phyloP scores from a whole-genome alignment of 2,329 filamentous ascomycete genomes.

The Dryadomyces quercus-mongolicae region DNA sequence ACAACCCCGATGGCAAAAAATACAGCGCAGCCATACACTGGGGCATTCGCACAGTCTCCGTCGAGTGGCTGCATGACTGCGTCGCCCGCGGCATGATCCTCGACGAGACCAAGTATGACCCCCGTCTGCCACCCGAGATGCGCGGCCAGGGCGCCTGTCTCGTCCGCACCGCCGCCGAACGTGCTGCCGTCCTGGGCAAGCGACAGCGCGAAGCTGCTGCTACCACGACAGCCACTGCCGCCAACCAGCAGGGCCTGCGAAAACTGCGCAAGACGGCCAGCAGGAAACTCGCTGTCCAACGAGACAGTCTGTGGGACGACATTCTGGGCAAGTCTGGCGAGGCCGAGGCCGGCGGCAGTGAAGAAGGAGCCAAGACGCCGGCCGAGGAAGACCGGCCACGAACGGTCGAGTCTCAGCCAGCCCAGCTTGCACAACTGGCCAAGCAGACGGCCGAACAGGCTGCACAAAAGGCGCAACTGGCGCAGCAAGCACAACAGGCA shows the following conservation, averaged over 20 bases:
- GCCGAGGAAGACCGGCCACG: too few species aligned
- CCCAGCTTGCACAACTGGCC: not conserved
- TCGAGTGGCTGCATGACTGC: conserved; percentile 79
- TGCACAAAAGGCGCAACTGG: too few species aligned
- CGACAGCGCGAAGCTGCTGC: conserved; percentile 35
- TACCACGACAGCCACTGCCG: conserved; percentile 15
- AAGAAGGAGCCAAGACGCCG: not conserved
- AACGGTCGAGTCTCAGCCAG: not conserved
- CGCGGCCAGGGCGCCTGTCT: conserved; percentile 72
- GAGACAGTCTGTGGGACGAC: conserved; percentile 79
- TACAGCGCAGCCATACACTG: conserved; percentile 79
- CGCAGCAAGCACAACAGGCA: too few species aligned
- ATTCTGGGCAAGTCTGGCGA: conserved; percentile 47
- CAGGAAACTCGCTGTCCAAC: conserved; percentile 67
- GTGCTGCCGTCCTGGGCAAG: conserved; percentile 42
- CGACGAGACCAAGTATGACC: conserved; percentile 77
- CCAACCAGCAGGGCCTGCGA: conserved; percentile 48
- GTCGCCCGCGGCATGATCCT: conserved; percentile 79
- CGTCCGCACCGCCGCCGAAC: conserved; percentile 28
- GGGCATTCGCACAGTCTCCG: conserved; percentile 65
- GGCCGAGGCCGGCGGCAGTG: conserved; percentile 15
- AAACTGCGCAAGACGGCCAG: conserved; percentile 85
- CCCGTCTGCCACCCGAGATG: conserved; percentile 52
- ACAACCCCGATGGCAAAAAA: conserved; percentile 71
- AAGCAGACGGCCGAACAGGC: not conserved